A percentile compares a stretch with the other conserved stretches of the same genome.
These are phyloP conservation scores for Rubus idaeus DNA, from an alignment of 306 rosid genomes.

Conservation along the genomic window DNA sequence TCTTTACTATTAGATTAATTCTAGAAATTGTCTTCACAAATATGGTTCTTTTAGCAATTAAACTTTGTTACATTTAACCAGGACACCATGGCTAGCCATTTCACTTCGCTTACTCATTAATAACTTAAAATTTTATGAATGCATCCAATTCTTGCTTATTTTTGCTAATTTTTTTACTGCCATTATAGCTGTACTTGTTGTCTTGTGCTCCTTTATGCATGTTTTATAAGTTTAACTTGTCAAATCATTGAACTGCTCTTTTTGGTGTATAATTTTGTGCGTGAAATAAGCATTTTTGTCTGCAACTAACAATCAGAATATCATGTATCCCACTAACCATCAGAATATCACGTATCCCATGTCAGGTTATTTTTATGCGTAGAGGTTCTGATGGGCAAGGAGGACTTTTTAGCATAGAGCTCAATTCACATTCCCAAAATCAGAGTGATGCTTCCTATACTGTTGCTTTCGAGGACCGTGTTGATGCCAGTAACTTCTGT, in stretches of 20 bases:
- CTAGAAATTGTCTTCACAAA: background rate
- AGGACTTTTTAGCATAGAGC: slow-evolving; percentile 57
- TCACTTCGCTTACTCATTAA: background rate
- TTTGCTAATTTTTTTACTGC: background rate
- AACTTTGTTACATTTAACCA: background rate
- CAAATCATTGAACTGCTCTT: background rate
- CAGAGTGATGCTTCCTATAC: slow-evolving; percentile 45
- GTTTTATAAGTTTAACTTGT: slow-evolving; percentile 5
- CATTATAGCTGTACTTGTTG: background rate
- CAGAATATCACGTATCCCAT: slow-evolving; percentile 20
- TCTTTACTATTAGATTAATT: background rate
- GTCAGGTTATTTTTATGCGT: slow-evolving; percentile 65
- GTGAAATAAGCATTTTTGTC: slow-evolving; percentile 14
- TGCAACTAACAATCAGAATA: slow-evolving; percentile 19
- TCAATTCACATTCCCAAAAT: slow-evolving; percentile 37
- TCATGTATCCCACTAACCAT: slow-evolving; percentile 23
- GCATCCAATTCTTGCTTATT: background rate
- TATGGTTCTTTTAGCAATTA: background rate
- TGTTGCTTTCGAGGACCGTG: slow-evolving; percentile 75
- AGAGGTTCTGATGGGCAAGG: slow-evolving; percentile 49
- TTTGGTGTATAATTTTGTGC: background rate
- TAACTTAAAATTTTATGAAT: background rate
- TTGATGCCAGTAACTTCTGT: slow-evolving; percentile 79
- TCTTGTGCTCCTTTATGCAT: background rate
- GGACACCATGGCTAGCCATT: slow-evolving; percentile 3